phyloP scores from a whole-genome alignment of 768 basidiomycete species.

The Boletus coccyginus region DNA sequence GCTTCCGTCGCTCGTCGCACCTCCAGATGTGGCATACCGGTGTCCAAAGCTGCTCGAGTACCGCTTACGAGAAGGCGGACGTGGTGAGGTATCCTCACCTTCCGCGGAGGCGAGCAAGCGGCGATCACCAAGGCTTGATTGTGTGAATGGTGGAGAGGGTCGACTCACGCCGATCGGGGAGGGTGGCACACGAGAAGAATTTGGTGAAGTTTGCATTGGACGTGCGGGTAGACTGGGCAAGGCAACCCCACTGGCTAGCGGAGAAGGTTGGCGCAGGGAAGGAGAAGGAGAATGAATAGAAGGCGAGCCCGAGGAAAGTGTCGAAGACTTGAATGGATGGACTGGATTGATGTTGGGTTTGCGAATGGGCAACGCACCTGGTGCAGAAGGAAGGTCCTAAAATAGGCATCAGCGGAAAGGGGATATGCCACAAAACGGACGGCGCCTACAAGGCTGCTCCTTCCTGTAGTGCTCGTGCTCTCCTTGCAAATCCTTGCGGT shows the following conservation, averaged over 20 bases:
- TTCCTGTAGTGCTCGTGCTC: constrained; percentile 42
- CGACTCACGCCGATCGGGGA: constrained; percentile 37
- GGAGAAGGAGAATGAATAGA: constrained; percentile 49
- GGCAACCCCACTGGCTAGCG: constrained; percentile 33
- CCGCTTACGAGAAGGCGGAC: constrained; percentile 45
- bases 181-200: constrained; percentile 41
- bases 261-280: constrained; percentile 46
- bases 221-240: constrained; percentile 36
- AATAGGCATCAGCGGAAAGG: constrained; percentile 5
- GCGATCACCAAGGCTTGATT: constrained; percentile 43
- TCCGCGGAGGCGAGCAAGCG: constrained; percentile 37
- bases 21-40: constrained; percentile 49
- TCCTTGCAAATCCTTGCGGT: constrained; percentile 49
- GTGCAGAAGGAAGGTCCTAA: constrained; percentile 38
- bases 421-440: background rate
- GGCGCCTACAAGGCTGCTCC: constrained; percentile 26
- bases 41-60: constrained; percentile 81
- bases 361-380: constrained; percentile 44
- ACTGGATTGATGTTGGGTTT: constrained; percentile 40
- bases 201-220: constrained; percentile 37
- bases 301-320: constrained; percentile 48
- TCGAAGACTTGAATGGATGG: constrained; percentile 50
- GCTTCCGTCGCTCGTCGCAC: constrained; percentile 39
- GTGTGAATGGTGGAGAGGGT: constrained; percentile 41
- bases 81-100: constrained; percentile 32